Evolutionary conservation across 306 rosid genomes (phyloP).

Genomic region (Urtica urens): DNA sequence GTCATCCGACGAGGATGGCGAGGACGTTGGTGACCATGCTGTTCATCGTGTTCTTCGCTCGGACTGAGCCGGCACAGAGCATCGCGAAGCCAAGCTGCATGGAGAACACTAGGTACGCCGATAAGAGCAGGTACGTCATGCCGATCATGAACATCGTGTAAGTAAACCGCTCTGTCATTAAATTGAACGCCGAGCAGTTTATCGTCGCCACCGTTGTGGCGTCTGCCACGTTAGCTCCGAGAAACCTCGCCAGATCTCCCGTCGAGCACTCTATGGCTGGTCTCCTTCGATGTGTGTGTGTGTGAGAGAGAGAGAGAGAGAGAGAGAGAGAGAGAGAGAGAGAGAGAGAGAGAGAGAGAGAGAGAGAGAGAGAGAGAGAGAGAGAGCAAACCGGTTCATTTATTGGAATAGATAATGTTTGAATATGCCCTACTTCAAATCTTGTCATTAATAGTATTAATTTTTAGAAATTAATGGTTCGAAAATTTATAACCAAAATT

Average conservation of each 20-base stretch:
- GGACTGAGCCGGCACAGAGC: constrained; percentile 97
- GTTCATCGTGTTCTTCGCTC: too few relatives aligned
- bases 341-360: too few relatives aligned
- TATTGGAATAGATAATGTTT: too few relatives aligned
- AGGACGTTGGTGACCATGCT: constrained; percentile 95
- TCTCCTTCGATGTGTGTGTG: constrained; percentile 22
- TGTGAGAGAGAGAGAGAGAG: not conserved
- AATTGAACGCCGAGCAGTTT: constrained; percentile 37
- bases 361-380: too few relatives aligned
- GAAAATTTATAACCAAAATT: too few relatives aligned
- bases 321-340: not conserved
- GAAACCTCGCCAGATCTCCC: constrained; percentile 23
- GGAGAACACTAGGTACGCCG: constrained; percentile 91
- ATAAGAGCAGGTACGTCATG: constrained; percentile 72
- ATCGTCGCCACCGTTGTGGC: constrained; percentile 37
- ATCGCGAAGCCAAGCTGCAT: constrained; percentile 96
- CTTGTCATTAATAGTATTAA: too few relatives aligned
- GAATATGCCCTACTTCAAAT: too few relatives aligned
- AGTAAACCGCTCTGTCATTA: constrained; percentile 18
- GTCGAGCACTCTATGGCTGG: constrained; percentile 20
- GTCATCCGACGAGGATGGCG: constrained; percentile 71
- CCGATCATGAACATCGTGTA: constrained; percentile 50
- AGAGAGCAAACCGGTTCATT: too few relatives aligned
- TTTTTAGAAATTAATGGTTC: too few relatives aligned
- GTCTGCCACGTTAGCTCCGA: constrained; percentile 54